These are phyloP conservation scores for Oryza officinalis DNA, from an alignment of 176 grass and related monocot genomes.

Conservation along the genomic window DNA sequence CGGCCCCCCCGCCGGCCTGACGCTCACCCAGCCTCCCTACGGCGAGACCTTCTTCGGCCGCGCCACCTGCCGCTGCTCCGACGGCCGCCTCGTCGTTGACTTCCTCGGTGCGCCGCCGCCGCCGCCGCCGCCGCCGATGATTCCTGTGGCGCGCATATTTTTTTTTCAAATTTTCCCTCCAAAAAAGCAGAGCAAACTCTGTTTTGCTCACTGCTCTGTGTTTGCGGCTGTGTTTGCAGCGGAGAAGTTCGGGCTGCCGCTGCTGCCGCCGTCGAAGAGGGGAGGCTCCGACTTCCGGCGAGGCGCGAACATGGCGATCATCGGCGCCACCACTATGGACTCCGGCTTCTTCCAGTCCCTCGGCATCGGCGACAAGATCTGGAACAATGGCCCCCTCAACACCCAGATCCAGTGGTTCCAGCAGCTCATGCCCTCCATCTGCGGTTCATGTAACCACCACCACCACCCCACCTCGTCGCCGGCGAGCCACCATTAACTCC, in stretches of 20 bases:
- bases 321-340: slow-evolving; percentile 75
- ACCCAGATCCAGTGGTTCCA: slow-evolving; percentile 91
- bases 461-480: too few species aligned
- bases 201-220: neutral
- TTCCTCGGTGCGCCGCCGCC: slow-evolving; percentile 53
- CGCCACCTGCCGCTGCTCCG: slow-evolving; percentile 87
- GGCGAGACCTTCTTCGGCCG: slow-evolving; percentile 82
- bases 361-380: slow-evolving; percentile 79
- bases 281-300: slow-evolving; percentile 51
- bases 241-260: slow-evolving; percentile 66
- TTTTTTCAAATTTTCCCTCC: slow-evolving; percentile 54
- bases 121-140: neutral
- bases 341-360: slow-evolving; percentile 76
- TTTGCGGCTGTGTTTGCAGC: slow-evolving; percentile 32
- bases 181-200: slow-evolving; percentile 31
- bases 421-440: slow-evolving; percentile 67
- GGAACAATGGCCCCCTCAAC: slow-evolving; percentile 79
- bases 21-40: slow-evolving; percentile 70
- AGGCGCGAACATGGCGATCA: slow-evolving; percentile 96
- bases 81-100: slow-evolving; percentile 87
- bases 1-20: slow-evolving; percentile 57
- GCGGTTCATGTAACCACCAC: slow-evolving; percentile 49
- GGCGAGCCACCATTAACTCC: neutral
- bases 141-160: neutral
- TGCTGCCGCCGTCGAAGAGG: slow-evolving; percentile 71